Percentiles rank a stretch among this genome's conserved stretches.
Evolutionary conservation across 2,329 filamentous ascomycete genomes (phyloP).

Genomic region (Chalara sp.): DNA sequence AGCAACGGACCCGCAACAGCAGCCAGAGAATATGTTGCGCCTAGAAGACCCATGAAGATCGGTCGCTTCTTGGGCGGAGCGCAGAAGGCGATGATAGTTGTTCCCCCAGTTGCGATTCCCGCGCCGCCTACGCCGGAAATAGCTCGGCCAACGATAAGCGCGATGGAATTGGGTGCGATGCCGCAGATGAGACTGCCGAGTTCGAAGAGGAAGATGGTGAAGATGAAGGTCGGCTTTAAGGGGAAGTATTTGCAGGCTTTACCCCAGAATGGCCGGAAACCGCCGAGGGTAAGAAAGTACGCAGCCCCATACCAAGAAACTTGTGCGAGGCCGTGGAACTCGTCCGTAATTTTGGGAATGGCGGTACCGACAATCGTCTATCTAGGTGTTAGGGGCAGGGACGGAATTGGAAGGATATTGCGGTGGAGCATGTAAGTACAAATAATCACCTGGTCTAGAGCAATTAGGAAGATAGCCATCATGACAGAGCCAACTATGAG

Average conservation of each 20-base stretch:
- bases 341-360: conserved; percentile 44
- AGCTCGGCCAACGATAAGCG: conserved; percentile 26
- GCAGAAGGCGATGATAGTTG: conserved; percentile 14
- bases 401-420: too few species aligned
- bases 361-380: conserved; percentile 38
- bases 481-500: too few species aligned
- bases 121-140: conserved; percentile 22
- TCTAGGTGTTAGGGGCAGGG: too few species aligned
- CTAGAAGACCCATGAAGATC: conserved; percentile 17
- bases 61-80: conserved; percentile 16
- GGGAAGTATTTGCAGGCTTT: conserved; percentile 16
- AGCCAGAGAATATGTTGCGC: conserved; percentile 14
- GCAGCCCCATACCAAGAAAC: conserved; percentile 38
- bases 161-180: conserved; percentile 20
- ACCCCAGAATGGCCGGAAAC: conserved; percentile 8
- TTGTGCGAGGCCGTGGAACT: conserved; percentile 42
- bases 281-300: conserved; percentile 33
- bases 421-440: too few species aligned
- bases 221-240: conserved; percentile 17
- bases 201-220: conserved; percentile 20
- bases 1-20: conserved; percentile 23
- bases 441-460: too few species aligned
- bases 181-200: conserved; percentile 25
- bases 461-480: too few species aligned
- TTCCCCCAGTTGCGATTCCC: conserved; percentile 26